Percentiles rank a stretch among this genome's conserved stretches.
phyloP scores from a whole-genome alignment of 2,329 filamentous ascomycete genomes.

The Aspergillus ustus region DNA sequence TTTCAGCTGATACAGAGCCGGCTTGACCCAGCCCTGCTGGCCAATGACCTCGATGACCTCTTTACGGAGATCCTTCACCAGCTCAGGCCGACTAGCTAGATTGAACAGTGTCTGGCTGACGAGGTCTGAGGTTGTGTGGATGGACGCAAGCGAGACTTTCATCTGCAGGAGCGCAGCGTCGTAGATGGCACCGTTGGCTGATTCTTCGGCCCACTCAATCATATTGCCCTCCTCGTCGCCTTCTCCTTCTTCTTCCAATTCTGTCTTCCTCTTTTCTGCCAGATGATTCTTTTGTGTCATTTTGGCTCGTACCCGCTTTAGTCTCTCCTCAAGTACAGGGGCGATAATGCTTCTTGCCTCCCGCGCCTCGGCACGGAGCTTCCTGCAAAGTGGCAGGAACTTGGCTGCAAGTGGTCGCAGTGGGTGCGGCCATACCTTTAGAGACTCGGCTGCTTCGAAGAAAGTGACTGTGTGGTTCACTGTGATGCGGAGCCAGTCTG shows the following conservation, averaged over 20 bases:
- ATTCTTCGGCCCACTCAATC: background rate
- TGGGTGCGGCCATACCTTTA: slow-evolving; percentile 17
- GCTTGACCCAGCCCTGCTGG: slow-evolving; percentile 38
- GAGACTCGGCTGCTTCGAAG: slow-evolving; percentile 18
- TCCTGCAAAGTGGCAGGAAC: slow-evolving; percentile 20
- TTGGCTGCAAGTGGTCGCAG: slow-evolving; percentile 15
- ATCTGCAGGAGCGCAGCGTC: slow-evolving; percentile 27
- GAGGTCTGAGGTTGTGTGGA: slow-evolving; percentile 31
- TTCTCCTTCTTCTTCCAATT: background rate
- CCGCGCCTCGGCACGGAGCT: slow-evolving; percentile 12
- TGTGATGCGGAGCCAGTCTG: slow-evolving; percentile 33
- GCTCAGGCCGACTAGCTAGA: slow-evolving; percentile 14
- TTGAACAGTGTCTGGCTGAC: slow-evolving; percentile 29
- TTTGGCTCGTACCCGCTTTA: background rate
- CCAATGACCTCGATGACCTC: slow-evolving; percentile 27
- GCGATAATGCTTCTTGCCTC: slow-evolving; percentile 20
- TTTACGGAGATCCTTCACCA: slow-evolving; percentile 23
- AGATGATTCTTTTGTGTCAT: background rate
- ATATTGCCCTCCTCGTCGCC: background rate
- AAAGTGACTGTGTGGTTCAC: slow-evolving; percentile 31
- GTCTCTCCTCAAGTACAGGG: background rate
- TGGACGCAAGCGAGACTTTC: slow-evolving; percentile 26
- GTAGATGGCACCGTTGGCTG: slow-evolving; percentile 12
- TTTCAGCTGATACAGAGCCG: slow-evolving; percentile 44
- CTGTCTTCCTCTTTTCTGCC: background rate